Percentiles rank a stretch among this genome's conserved stretches.
These are phyloP conservation scores for Colletotrichum liriopes DNA, from an alignment of 2,329 filamentous ascomycete species.

Conservation along the genomic window DNA sequence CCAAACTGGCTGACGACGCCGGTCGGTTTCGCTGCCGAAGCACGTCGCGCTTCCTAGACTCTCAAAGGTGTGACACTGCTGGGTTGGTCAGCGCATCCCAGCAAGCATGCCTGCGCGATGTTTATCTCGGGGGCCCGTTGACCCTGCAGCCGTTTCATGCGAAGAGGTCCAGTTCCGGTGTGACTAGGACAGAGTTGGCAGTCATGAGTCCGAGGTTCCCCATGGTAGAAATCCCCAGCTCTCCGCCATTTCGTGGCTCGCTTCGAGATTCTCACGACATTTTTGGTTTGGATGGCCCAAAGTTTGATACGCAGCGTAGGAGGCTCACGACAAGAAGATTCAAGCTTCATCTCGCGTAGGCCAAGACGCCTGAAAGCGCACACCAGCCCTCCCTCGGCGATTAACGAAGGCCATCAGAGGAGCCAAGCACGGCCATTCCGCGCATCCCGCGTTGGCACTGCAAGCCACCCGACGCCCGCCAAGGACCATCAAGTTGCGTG, in stretches of 20 bases:
- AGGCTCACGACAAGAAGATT: not conserved
- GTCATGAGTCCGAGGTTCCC: not conserved
- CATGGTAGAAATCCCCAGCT: not conserved
- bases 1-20: not conserved
- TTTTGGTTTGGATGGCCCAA: not conserved
- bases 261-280: not conserved
- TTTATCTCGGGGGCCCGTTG: conserved; percentile 19
- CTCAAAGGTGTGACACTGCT: conserved; percentile 1
- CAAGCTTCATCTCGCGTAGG: conserved; percentile 16
- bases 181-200: not conserved
- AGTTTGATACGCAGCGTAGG: not conserved
- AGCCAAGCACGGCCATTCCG: conserved; percentile 30
- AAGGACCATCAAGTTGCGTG: conserved; percentile 14
- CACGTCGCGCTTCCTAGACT: not conserved
- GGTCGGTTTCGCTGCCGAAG: not conserved
- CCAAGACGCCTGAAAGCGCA: not conserved
- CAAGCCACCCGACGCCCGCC: conserved; percentile 39
- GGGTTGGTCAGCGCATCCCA: conserved; percentile 14
- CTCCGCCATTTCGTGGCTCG: not conserved
- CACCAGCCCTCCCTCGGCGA: not conserved
- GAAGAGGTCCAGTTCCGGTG: not conserved
- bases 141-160: conserved; percentile 21
- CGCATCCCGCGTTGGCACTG: conserved; percentile 35
- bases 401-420: not conserved
- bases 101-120: not conserved